A percentile compares a stretch with the other conserved stretches of the same genome.
Conservation (phyloP, 2,329 filamentous ascomycete genomes). For the Aspergillus sp. region DNA sequence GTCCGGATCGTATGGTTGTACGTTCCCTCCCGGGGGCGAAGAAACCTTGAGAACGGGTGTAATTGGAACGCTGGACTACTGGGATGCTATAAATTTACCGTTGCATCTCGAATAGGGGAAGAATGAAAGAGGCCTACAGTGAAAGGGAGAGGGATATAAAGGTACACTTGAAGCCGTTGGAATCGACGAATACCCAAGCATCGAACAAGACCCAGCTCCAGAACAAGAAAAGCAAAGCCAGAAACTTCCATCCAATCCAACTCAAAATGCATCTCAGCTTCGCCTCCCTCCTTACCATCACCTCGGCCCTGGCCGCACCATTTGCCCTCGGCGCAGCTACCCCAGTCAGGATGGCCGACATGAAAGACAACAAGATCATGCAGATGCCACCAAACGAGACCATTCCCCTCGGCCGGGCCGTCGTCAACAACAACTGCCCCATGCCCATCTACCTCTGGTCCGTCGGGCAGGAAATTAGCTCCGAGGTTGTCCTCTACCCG, state of each 20-base stretch:
- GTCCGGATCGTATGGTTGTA: not conserved
- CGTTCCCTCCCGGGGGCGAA: not conserved
- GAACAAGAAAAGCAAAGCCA: not conserved
- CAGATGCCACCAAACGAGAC: slow-evolving; percentile 2
- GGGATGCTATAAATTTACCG: not conserved
- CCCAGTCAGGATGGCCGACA: not conserved
- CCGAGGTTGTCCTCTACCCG: slow-evolving; percentile 24
- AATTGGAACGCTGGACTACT: not conserved
- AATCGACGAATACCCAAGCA: not conserved
- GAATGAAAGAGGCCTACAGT: not conserved
- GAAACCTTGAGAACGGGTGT: not conserved
- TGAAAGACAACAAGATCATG: not conserved
- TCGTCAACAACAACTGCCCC: slow-evolving; percentile 36
- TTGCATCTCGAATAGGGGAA: not conserved
- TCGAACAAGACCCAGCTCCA: not conserved
- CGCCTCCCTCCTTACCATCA: slow-evolving; percentile 6
- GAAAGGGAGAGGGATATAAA: not conserved
- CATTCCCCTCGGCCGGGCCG: slow-evolving; percentile 29
- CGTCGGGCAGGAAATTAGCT: slow-evolving; percentile 28
- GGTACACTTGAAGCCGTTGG: not conserved
- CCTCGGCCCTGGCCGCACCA: not conserved
- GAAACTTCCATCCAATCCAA: not conserved
- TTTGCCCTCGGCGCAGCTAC: not conserved
- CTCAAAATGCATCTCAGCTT: slow-evolving; percentile 9
- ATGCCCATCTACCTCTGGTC: slow-evolving; percentile 40